Evolutionary conservation across 2,329 filamentous ascomycete species (phyloP).

Genomic region (Sporothrix dimorphospora): DNA sequence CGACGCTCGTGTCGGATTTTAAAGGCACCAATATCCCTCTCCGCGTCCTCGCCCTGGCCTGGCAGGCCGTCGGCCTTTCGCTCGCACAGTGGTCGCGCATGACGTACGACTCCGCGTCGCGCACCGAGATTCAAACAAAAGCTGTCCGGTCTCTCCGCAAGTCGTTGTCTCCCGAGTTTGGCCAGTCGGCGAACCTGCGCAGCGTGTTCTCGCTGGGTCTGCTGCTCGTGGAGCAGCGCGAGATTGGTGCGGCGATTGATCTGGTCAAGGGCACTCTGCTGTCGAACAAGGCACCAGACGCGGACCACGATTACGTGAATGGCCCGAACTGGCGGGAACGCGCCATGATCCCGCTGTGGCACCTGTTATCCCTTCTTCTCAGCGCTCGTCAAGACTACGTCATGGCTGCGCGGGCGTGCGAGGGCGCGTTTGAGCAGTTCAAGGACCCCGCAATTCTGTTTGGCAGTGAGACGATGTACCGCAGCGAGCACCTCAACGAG

Average conservation of each 20-base stretch:
- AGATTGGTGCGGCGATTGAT: conserved; percentile 79
- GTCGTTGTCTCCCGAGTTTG: conserved; percentile 69
- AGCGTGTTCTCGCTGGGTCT: conserved; percentile 79
- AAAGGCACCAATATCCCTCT: conserved; percentile 51
- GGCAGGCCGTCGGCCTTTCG: conserved; percentile 83
- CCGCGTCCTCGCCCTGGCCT: conserved; percentile 68
- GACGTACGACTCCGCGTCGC: conserved; percentile 73
- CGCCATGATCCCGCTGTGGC: conserved; percentile 80
- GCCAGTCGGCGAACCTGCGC: conserved; percentile 69
- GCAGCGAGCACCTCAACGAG: conserved; percentile 70
- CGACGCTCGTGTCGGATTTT: conserved; percentile 35
- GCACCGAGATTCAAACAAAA: conserved; percentile 74
- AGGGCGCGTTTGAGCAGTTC: conserved; percentile 90
- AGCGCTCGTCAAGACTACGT: conserved; percentile 85
- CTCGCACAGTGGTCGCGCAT: conserved; percentile 85
- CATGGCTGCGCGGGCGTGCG: conserved; percentile 79
- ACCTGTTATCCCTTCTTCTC: conserved; percentile 81
- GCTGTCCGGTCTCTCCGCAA: conserved; percentile 76
- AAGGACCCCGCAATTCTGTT: conserved; percentile 71
- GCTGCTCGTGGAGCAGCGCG: conserved; percentile 85
- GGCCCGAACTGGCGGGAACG: conserved; percentile 65
- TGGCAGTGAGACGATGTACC: conserved; percentile 62
- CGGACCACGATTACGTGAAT: conserved; percentile 49
- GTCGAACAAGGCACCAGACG: conserved; percentile 54
- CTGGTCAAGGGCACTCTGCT: conserved; percentile 77